phyloP scores from a whole-genome alignment of 2,329 filamentous ascomycete species.

The Ascochyta koolunga region DNA sequence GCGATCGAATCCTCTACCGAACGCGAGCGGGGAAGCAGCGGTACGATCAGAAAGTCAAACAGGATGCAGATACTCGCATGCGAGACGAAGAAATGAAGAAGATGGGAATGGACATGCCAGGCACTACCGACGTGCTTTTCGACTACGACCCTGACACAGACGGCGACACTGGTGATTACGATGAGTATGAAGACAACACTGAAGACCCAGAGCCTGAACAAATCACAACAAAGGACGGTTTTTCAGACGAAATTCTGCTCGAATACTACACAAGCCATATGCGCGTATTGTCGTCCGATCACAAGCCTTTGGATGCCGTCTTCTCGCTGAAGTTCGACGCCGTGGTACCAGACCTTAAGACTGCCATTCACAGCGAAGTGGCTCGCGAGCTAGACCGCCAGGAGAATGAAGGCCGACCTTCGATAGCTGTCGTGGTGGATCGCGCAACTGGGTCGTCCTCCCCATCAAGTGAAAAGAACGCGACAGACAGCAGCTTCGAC shows the following conservation, averaged over 20 bases:
- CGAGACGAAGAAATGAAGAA: slow-evolving; percentile 86
- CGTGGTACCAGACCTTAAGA: slow-evolving; percentile 82
- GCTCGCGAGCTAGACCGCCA: slow-evolving; percentile 85
- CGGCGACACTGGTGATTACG: slow-evolving; percentile 56
- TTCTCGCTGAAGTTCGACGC: slow-evolving; percentile 87
- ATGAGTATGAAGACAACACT: slow-evolving; percentile 36
- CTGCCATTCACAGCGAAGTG: slow-evolving; percentile 83
- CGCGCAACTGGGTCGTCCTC: slow-evolving; percentile 39
- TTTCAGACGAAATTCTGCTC: slow-evolving; percentile 60
- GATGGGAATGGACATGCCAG: slow-evolving; percentile 74
- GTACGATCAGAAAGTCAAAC: slow-evolving; percentile 67
- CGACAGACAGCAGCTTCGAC: slow-evolving; percentile 52
- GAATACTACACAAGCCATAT: slow-evolving; percentile 86
- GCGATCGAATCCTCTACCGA: slow-evolving; percentile 88
- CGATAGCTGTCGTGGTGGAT: slow-evolving; percentile 83
- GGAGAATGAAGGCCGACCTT: slow-evolving; percentile 88
- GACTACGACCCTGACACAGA: slow-evolving; percentile 89
- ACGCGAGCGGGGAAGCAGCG: slow-evolving; percentile 72
- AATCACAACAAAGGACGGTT: slow-evolving; percentile 64
- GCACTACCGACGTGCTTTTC: slow-evolving; percentile 83
- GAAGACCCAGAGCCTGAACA: slow-evolving; percentile 55
- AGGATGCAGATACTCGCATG: slow-evolving; percentile 70
- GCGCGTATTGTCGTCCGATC: slow-evolving; percentile 87
- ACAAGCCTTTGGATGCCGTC: slow-evolving; percentile 86
- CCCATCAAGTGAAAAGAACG: slow-evolving; percentile 27